phyloP scores from a whole-genome alignment of 352 stramenopile species.

The Phytophthora sojae region DNA sequence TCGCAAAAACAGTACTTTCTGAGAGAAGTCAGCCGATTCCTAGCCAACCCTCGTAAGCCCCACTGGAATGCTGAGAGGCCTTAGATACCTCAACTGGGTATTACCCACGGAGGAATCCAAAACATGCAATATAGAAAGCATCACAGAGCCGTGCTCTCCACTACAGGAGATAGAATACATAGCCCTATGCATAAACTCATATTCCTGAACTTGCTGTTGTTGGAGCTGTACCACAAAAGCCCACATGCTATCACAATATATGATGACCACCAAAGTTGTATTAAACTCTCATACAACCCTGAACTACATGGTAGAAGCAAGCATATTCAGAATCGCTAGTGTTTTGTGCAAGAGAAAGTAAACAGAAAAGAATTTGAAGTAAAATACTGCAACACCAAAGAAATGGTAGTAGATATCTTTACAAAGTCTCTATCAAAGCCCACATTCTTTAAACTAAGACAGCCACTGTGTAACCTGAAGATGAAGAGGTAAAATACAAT shows the following conservation, averaged over 20 bases:
- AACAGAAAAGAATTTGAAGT: background rate
- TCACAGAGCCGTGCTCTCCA: slow-evolving; percentile 34
- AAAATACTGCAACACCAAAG: slow-evolving; percentile 1
- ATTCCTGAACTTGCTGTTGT: slow-evolving; percentile 5
- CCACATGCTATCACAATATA: slow-evolving; percentile 16
- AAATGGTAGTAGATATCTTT: slow-evolving; percentile 15
- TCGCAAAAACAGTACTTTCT: background rate
- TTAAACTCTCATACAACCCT: slow-evolving; percentile 42
- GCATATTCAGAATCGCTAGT: slow-evolving; percentile 32
- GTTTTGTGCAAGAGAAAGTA: background rate
- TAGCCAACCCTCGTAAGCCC: background rate
- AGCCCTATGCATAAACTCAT: background rate
- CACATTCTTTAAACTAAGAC: background rate
- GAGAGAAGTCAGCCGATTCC: no score
- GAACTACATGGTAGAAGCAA: slow-evolving; percentile 44
- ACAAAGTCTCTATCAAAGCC: slow-evolving; percentile 10
- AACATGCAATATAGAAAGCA: slow-evolving; percentile 27
- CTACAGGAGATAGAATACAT: background rate
- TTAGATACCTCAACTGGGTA: slow-evolving; percentile 11
- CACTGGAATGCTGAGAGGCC: background rate
- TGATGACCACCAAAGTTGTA: slow-evolving; percentile 48
- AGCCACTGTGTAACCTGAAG: background rate
- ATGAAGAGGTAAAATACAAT: no score
- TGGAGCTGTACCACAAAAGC: slow-evolving; percentile 3
- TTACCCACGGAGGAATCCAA: slow-evolving; percentile 18